Conservation (phyloP, 441 rosid species). For the Pelargonium cotyledonis region DNA sequence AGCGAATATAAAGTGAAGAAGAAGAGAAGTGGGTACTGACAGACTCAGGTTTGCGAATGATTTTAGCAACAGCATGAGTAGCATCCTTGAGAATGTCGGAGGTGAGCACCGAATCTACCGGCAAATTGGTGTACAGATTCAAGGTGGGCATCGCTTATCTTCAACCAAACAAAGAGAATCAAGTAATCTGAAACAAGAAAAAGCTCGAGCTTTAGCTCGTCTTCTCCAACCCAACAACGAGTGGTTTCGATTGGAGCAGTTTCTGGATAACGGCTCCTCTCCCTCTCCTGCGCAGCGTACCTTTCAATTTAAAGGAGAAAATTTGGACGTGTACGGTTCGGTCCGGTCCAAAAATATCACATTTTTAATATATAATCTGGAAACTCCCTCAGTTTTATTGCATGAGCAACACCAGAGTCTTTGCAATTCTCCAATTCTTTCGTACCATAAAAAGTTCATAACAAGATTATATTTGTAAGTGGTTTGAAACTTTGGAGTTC, state of each 20-base stretch:
- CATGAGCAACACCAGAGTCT: too few relatives aligned
- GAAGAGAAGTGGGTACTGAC: constrained; percentile 24
- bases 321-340: background rate
- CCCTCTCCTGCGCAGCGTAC: background rate
- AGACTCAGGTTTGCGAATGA: constrained; percentile 91
- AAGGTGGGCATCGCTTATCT: constrained; percentile 58
- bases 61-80: constrained; percentile 75
- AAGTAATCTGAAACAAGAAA: background rate
- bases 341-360: background rate
- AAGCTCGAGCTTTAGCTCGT: background rate
- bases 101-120: constrained; percentile 71
- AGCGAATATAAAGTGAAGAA: background rate
- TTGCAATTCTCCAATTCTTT: too few relatives aligned
- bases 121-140: constrained; percentile 71
- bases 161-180: background rate
- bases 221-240: background rate
- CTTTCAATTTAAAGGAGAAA: background rate
- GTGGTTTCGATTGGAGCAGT: background rate
- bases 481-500: too few relatives aligned
- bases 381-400: too few relatives aligned
- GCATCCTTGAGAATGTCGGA: constrained; percentile 91
- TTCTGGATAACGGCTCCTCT: background rate
- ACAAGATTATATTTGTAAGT: too few relatives aligned
- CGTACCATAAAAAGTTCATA: too few relatives aligned
- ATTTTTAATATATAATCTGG: too few relatives aligned